Base-by-base conservation (phyloP, 2,329 filamentous ascomycete genomes). In the Exophiala aquamarina region DNA sequence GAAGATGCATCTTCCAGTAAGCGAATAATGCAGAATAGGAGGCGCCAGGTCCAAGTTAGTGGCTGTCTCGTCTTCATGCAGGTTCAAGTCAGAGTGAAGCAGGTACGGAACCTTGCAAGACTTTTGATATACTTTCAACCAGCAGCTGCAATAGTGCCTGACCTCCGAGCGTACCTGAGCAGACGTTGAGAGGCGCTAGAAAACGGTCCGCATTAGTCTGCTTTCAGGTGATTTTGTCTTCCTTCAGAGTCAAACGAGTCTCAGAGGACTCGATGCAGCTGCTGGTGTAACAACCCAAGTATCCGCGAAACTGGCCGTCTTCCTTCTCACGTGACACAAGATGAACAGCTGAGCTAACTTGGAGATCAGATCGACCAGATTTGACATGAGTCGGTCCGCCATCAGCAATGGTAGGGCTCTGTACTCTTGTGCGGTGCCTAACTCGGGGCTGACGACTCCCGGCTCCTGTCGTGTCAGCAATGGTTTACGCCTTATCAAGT, bases 21-120 rank as follows among this genome's bases (percentile, higher is more conserved):
- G 23, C 23, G 23, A 26, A 26, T 11, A 6, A 26, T 26, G 23
- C 23, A 26, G 11, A 11, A 26, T 6, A 6, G 6, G 6, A 26
- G 23, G 6, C 23, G 6, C 23, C 11, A 6, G 11, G 23, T 26
- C 23, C 23, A 6, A 6, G 23, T 26, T 11, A 11, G 11, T 6
- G 6, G 11, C 23, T 11, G 23, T 35, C 28, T 15, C 19, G 15
- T 26, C 41, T 41, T 37, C n/a, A 50, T 43, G 42, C 47, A 50
- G 43, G 47, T 50, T 38, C 38, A 41, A 38, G 37, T 28, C 29
- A 36, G 11, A 18, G 20, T 18, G 18, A 46, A 46, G 47, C 47
- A 50, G 47, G 47, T 50, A 50, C 47, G 21, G 26, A 32, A 17
- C 19, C 3, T 19, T 26, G 23, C 28, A 20, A 21, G 13, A 15